A percentile compares a stretch with the other conserved stretches of the same genome.
Conservation (phyloP, 805 yeast genomes). For the Yamadazyma takamatsuzukensis region DNA sequence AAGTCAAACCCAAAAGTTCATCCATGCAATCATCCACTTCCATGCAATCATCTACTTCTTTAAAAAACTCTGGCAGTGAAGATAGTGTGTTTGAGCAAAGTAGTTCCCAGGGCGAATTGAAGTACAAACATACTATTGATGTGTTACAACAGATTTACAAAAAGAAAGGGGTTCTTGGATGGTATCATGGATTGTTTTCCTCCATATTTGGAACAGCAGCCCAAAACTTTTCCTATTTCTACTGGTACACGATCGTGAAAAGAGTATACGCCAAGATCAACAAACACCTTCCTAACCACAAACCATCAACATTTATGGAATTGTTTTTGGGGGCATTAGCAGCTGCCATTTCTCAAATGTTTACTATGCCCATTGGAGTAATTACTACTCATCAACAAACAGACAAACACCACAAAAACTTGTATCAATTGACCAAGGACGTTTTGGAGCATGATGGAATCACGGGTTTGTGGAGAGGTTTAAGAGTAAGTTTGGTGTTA, state of each 20-base stretch:
- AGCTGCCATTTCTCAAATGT: slow-evolving; percentile 75
- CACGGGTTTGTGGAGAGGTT: slow-evolving; percentile 77
- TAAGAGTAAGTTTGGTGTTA: slow-evolving; percentile 73
- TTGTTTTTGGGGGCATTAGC: slow-evolving; percentile 73
- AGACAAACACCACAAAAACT: slow-evolving; percentile 33
- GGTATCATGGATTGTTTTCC: slow-evolving; percentile 70
- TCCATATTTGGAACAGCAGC: slow-evolving; percentile 69
- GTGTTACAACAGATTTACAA: slow-evolving; percentile 56
- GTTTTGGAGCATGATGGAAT: slow-evolving; percentile 62
- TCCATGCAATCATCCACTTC: slow-evolving; percentile 7
- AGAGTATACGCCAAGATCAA: slow-evolving; percentile 45
- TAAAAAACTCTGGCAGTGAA: slow-evolving; percentile 8
- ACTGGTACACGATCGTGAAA: slow-evolving; percentile 78
- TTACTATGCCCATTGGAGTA: slow-evolving; percentile 78
- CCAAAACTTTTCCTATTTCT: slow-evolving; percentile 79
- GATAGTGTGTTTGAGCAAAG: slow-evolving; percentile 16
- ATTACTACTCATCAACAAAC: slow-evolving; percentile 64
- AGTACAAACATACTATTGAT: slow-evolving; percentile 58
- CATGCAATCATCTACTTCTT: slow-evolving; percentile 1
- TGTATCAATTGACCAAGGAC: slow-evolving; percentile 36
- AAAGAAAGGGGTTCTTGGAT: slow-evolving; percentile 60
- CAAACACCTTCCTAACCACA: slow-evolving; percentile 32
- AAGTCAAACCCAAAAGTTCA: slow-evolving; percentile 33
- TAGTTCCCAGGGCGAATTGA: slow-evolving; percentile 18
- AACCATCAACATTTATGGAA: slow-evolving; percentile 60